Percentiles rank a stretch among this genome's conserved stretches.
These are phyloP conservation scores for Talaromyces ruber DNA, from an alignment of 495 filamentous ascomycete genomes.

Conservation along the genomic window DNA sequence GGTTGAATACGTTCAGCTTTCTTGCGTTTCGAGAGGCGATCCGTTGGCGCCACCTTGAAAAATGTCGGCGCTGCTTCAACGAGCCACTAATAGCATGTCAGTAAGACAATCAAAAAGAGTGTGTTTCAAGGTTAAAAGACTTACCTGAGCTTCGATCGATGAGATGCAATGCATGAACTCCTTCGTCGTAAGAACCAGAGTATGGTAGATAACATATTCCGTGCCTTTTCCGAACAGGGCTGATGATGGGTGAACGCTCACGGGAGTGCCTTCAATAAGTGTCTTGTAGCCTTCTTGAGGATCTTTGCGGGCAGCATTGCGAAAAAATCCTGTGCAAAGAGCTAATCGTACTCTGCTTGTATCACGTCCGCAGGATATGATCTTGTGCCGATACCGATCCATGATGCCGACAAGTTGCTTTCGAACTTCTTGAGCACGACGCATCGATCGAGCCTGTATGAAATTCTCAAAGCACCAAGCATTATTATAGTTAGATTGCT, in stretches of 20 bases:
- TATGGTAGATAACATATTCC: slow-evolving; percentile 92
- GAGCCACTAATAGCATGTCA: slow-evolving; percentile 36
- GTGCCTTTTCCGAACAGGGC: slow-evolving; percentile 92
- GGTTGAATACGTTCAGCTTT: slow-evolving; percentile 92
- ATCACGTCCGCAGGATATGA: slow-evolving; percentile 78
- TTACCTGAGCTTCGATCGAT: slow-evolving; percentile 77
- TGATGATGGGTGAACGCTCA: slow-evolving; percentile 82
- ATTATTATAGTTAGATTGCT: slow-evolving; percentile 65
- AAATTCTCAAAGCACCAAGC: slow-evolving; percentile 98
- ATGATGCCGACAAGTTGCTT: slow-evolving; percentile 90
- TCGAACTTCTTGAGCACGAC: slow-evolving; percentile 82
- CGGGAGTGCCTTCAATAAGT: slow-evolving; percentile 86
- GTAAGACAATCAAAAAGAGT: neutral
- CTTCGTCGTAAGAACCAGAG: slow-evolving; percentile 81
- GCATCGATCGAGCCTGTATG: slow-evolving; percentile 84
- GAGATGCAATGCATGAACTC: slow-evolving; percentile 99
- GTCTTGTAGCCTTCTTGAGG: slow-evolving; percentile 96
- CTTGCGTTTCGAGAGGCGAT: slow-evolving; percentile 82
- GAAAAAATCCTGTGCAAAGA: slow-evolving; percentile 89
- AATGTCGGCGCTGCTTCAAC: slow-evolving; percentile 94
- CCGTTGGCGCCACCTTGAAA: slow-evolving; percentile 93
- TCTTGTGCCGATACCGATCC: slow-evolving; percentile 71
- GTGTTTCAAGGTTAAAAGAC: slow-evolving; percentile 2
- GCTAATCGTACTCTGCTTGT: slow-evolving; percentile 86
- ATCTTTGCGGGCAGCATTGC: slow-evolving; percentile 90